phyloP scores from a whole-genome alignment of 2,329 filamentous ascomycete species.

The Tolypocladium pustulatum region DNA sequence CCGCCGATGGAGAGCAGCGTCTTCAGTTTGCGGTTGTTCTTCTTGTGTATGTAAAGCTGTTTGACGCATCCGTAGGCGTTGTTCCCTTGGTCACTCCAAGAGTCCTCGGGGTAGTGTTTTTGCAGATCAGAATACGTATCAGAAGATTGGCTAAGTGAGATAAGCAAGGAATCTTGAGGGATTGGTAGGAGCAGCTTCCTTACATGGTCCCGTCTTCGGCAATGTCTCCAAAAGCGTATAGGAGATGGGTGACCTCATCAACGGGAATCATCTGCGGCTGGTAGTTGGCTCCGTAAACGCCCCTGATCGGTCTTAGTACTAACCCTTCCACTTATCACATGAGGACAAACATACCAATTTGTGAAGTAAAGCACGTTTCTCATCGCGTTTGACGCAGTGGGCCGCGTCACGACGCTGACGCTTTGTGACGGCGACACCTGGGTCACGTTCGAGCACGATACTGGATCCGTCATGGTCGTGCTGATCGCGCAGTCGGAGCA shows the following conservation, averaged over 20 bases:
- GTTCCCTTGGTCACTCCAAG: slow-evolving; percentile 43
- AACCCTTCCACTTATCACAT: background rate
- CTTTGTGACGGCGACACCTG: background rate
- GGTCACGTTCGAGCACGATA: background rate
- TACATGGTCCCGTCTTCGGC: slow-evolving; percentile 34
- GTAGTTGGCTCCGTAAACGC: slow-evolving; percentile 63
- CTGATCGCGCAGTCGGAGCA: background rate
- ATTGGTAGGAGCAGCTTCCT: slow-evolving; percentile 10
- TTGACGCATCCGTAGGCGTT: slow-evolving; percentile 72
- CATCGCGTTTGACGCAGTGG: background rate
- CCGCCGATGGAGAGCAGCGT: slow-evolving; percentile 73
- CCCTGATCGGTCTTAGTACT: slow-evolving; percentile 32
- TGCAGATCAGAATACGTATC: slow-evolving; percentile 39
- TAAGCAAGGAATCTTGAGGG: background rate
- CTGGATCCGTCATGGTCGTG: background rate
- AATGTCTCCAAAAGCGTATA: slow-evolving; percentile 48
- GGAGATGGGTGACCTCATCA: slow-evolving; percentile 61
- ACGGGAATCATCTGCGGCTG: slow-evolving; percentile 59
- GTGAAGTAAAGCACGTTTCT: slow-evolving; percentile 41
- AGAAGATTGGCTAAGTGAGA: slow-evolving; percentile 12
- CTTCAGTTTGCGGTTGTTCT: slow-evolving; percentile 66
- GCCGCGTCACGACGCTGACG: no score
- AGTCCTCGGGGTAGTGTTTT: slow-evolving; percentile 57
- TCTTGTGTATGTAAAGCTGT: slow-evolving; percentile 67
- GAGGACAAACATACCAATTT: slow-evolving; percentile 31